These are phyloP conservation scores for Tubosaeta brunneosetosa DNA, from an alignment of 768 basidiomycete genomes.

Conservation along the genomic window DNA sequence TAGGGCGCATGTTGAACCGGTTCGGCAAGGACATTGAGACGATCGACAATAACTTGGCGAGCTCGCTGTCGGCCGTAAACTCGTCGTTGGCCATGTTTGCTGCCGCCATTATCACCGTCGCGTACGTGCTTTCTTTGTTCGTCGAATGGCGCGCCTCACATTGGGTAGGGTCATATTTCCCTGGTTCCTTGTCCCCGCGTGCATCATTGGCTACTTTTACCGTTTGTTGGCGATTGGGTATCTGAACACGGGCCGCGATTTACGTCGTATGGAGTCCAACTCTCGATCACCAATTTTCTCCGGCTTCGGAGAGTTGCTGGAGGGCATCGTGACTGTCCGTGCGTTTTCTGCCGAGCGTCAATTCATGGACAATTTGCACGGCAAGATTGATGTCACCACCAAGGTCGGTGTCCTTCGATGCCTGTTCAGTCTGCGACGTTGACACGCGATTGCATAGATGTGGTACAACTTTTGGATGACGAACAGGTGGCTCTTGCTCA, in stretches of 20 bases:
- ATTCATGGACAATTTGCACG: constrained; percentile 72
- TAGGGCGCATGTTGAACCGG: constrained; percentile 81
- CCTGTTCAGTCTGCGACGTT: background rate
- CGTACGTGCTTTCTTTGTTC: constrained; percentile 38
- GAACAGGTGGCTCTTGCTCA: constrained; percentile 78
- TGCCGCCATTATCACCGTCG: constrained; percentile 67
- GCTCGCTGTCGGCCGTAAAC: constrained; percentile 71
- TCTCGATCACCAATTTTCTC: constrained; percentile 80
- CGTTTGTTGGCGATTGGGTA: constrained; percentile 67
- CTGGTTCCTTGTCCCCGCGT: constrained; percentile 73
- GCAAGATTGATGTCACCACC: constrained; percentile 72
- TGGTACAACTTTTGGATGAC: constrained; percentile 91
- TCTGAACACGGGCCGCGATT: constrained; percentile 74
- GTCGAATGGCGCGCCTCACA: constrained; percentile 6
- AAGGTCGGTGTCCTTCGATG: constrained; percentile 41
- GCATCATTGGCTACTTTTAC: constrained; percentile 70
- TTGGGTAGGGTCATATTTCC: constrained; percentile 64
- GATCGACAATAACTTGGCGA: constrained; percentile 68
- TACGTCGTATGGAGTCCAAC: constrained; percentile 89
- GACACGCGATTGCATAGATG: constrained; percentile 40
- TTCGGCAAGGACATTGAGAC: constrained; percentile 88
- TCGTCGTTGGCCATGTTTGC: constrained; percentile 73
- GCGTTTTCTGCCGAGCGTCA: constrained; percentile 80
- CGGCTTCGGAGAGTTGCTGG: constrained; percentile 75
- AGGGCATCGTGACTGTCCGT: constrained; percentile 89